These are phyloP conservation scores for Termitomyces titanicus DNA, from an alignment of 768 basidiomycete species.

Conservation along the genomic window DNA sequence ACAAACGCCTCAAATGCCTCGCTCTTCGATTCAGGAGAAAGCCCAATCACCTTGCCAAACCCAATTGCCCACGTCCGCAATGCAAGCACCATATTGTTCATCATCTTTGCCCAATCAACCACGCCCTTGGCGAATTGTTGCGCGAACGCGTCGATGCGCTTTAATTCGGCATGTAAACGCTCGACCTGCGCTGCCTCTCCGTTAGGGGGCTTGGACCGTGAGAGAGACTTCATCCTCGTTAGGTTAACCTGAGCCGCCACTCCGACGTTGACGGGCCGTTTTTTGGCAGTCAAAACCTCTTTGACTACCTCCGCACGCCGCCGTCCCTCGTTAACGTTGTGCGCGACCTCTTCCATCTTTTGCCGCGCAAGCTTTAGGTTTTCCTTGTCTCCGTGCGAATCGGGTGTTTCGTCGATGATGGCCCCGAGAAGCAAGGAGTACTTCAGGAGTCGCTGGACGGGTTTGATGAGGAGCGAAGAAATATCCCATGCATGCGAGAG, in stretches of 20 bases:
- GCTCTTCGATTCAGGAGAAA: slow-evolving; percentile 39
- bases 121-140: slow-evolving; percentile 58
- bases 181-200: slow-evolving; percentile 50
- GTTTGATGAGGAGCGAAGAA: slow-evolving; percentile 92
- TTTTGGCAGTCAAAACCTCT: slow-evolving; percentile 55
- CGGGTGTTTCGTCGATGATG: slow-evolving; percentile 72
- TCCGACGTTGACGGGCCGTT: slow-evolving; percentile 39
- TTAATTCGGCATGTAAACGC: slow-evolving; percentile 52
- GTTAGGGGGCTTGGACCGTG: slow-evolving; percentile 16
- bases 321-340: slow-evolving; percentile 75
- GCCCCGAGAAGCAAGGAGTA: slow-evolving; percentile 83
- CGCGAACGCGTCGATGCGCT: slow-evolving; percentile 52
- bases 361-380: slow-evolving; percentile 49
- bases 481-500: slow-evolving; percentile 92
- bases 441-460: slow-evolving; percentile 93
- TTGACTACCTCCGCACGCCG: slow-evolving; percentile 76
- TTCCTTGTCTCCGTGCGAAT: slow-evolving; percentile 62
- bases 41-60: slow-evolving; percentile 67
- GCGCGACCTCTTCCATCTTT: slow-evolving; percentile 69
- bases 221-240: slow-evolving; percentile 53
- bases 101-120: slow-evolving; percentile 59
- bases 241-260: slow-evolving; percentile 57
- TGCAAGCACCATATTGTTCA: slow-evolving; percentile 43
- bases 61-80: slow-evolving; percentile 60
- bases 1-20: slow-evolving; percentile 76